Evolutionary conservation across 495 filamentous ascomycete species (phyloP).

Genomic region (Hypoxylon fragiforme): DNA sequence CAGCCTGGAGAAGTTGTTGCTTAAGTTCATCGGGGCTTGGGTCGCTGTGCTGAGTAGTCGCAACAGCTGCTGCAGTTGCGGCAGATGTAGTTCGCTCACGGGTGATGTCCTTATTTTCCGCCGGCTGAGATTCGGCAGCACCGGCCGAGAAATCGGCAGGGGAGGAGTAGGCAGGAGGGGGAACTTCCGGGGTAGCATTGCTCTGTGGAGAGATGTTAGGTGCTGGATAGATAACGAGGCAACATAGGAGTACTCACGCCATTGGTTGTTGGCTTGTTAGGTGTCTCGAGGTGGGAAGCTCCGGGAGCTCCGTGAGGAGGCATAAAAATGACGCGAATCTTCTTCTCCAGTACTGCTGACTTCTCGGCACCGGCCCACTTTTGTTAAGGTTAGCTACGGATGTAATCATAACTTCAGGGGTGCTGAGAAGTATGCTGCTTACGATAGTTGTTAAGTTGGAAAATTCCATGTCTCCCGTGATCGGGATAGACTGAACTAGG

Average conservation of each 20-base stretch:
- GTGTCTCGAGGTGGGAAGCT: conserved; percentile 21
- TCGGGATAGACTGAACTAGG: conserved; percentile 88
- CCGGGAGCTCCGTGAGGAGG: conserved; percentile 54
- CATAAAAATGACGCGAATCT: conserved; percentile 90
- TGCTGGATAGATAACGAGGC: background rate
- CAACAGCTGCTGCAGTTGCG: conserved; percentile 47
- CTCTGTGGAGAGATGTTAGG: conserved; percentile 14
- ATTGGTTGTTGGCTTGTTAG: conserved; percentile 26
- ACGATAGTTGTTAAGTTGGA: conserved; percentile 79
- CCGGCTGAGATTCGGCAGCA: conserved; percentile 48
- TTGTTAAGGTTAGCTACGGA: conserved; percentile 18
- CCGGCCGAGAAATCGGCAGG: conserved; percentile 19
- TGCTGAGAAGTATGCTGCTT: conserved; percentile 39
- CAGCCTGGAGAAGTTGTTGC: conserved; percentile 72
- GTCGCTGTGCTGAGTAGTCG: conserved; percentile 45
- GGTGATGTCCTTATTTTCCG: conserved; percentile 36
- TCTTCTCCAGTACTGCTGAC: conserved; percentile 80
- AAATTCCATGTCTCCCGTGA: conserved; percentile 82
- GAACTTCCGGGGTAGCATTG: conserved; percentile 27
- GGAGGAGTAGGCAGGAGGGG: conserved; percentile 34
- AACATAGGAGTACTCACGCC: conserved; percentile 17
- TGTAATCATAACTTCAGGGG: background rate
- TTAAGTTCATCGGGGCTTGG: conserved; percentile 66
- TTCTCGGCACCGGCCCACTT: conserved; percentile 80
- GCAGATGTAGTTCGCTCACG: conserved; percentile 34